phyloP scores from a whole-genome alignment of 371 early-diverging fungal species.

The Mortierella sp. region DNA sequence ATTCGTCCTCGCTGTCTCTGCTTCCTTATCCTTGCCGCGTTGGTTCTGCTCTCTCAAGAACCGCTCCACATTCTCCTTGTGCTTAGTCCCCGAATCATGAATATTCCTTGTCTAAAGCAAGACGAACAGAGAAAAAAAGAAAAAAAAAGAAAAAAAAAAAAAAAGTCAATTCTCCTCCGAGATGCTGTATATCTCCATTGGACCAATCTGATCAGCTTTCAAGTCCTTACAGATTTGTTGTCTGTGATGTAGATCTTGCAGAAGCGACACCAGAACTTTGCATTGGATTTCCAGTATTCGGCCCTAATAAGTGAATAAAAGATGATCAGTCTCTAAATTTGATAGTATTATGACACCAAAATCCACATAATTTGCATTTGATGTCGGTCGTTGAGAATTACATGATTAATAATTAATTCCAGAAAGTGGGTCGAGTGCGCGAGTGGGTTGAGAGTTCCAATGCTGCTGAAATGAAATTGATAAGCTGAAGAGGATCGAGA shows the following conservation, averaged over 20 bases:
- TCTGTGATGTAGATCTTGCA: conserved; percentile 82
- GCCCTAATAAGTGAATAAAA: conserved; percentile 62
- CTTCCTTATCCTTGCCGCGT: conserved; percentile 66
- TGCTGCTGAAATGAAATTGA: too few relatives aligned
- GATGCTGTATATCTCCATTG: neutral
- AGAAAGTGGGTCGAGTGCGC: too few relatives aligned
- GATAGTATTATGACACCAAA: too few relatives aligned
- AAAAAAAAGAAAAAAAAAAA: conserved; percentile 8
- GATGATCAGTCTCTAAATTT: neutral
- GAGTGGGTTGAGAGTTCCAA: too few relatives aligned
- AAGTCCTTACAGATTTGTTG: conserved; percentile 74
- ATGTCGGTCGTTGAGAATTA: too few relatives aligned
- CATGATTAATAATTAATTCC: too few relatives aligned
- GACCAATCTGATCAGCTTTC: neutral
- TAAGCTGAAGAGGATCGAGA: too few relatives aligned
- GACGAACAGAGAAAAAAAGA: neutral
- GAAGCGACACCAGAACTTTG: conserved; percentile 80
- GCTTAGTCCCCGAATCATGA: conserved; percentile 77
- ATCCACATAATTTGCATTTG: too few relatives aligned
- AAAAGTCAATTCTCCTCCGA: neutral
- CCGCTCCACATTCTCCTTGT: conserved; percentile 77
- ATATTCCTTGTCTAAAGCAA: conserved; percentile 67
- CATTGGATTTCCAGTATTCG: conserved; percentile 83
- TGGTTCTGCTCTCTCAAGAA: conserved; percentile 77
- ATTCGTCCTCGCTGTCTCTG: conserved; percentile 63